Evolutionary conservation across 495 filamentous ascomycete species (phyloP).

Genomic region (Polyplosphaeria fusca): DNA sequence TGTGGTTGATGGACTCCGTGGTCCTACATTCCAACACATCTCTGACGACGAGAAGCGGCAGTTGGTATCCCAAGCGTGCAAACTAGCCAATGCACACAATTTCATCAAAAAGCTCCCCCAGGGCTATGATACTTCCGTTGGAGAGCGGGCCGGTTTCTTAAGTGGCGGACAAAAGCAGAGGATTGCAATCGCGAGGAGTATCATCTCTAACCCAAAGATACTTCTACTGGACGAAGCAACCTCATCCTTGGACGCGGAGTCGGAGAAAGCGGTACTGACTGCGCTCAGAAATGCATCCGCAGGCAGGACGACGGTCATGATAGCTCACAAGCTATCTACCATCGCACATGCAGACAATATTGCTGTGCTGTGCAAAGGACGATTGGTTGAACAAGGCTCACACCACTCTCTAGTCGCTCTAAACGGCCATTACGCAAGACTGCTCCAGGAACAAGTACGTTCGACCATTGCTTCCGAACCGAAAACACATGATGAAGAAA

Average conservation of each 20-base stretch:
- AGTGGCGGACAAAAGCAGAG: constrained; percentile 96
- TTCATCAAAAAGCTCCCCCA: neutral
- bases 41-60: constrained; percentile 9
- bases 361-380: constrained; percentile 79
- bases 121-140: constrained; percentile 85
- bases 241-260: constrained; percentile 86
- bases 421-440: constrained; percentile 63
- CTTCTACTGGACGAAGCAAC: constrained; percentile 93
- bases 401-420: constrained; percentile 65
- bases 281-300: constrained; percentile 80
- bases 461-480: no score
- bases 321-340: constrained; percentile 90
- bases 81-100: constrained; percentile 46
- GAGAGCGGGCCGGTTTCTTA: constrained; percentile 85
- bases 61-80: constrained; percentile 42
- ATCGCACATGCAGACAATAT: constrained; percentile 94
- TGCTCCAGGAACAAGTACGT: constrained; percentile 74
- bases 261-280: constrained; percentile 89
- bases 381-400: constrained; percentile 80
- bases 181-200: constrained; percentile 77
- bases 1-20: constrained; percentile 62
- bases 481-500: no score
- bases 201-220: constrained; percentile 90
- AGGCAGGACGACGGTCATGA: constrained; percentile 88
- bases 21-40: constrained; percentile 19